These are phyloP conservation scores for Leptodontidium sp. DNA, from an alignment of 2,329 filamentous ascomycete species.

Conservation along the genomic window DNA sequence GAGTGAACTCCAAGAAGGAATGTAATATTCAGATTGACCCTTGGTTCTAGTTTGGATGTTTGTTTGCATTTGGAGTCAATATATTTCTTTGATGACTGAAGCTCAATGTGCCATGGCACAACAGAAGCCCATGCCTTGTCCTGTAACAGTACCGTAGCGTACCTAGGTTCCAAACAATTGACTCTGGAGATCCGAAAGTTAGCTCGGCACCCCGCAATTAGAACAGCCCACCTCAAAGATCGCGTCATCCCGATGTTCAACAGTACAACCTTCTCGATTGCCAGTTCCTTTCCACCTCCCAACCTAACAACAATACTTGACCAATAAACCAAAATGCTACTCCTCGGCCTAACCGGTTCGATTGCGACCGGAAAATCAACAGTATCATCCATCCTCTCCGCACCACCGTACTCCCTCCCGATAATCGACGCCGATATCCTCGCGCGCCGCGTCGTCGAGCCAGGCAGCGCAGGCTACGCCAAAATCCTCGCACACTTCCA, in stretches of 20 bases:
- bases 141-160: too few relatives aligned
- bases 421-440: slow-evolving; percentile 94
- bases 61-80: too few relatives aligned
- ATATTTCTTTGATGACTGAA: too few relatives aligned
- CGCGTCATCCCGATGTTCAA: slow-evolving; percentile 10
- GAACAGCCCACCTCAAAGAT: slow-evolving; percentile 11
- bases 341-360: slow-evolving; percentile 95
- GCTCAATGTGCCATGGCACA: too few relatives aligned
- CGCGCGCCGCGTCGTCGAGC: slow-evolving; percentile 92
- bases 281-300: neutral
- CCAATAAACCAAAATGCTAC: slow-evolving; percentile 70
- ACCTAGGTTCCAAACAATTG: neutral
- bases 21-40: too few relatives aligned
- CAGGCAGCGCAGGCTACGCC: slow-evolving; percentile 83
- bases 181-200: neutral
- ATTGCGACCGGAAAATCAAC: slow-evolving; percentile 99
- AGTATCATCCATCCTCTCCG: slow-evolving; percentile 82
- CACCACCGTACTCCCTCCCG: slow-evolving; percentile 83
- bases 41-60: too few relatives aligned
- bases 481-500: slow-evolving; percentile 85
- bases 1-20: too few relatives aligned
- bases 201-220: slow-evolving; percentile 16
- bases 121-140: too few relatives aligned
- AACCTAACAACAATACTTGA: neutral
- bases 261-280: neutral